Conservation (phyloP, 2,329 filamentous ascomycete genomes). For the Dactylella cylindrospora region DNA sequence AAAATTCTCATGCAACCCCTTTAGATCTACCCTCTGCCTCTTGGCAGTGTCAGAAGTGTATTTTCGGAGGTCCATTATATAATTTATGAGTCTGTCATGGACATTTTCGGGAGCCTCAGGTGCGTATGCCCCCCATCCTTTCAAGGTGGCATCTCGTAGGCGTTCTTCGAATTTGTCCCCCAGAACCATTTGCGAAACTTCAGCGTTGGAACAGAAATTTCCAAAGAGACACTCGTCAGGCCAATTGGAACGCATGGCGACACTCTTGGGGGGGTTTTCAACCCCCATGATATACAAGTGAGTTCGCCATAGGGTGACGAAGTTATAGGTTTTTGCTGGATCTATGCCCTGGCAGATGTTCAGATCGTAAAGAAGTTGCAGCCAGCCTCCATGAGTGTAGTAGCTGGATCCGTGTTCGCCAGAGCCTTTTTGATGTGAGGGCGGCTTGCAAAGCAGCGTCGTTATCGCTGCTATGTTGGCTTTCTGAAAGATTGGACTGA, state of each 20-base stretch:
- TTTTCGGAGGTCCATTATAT: too few species aligned
- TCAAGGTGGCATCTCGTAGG: background rate
- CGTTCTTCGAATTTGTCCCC: too few species aligned
- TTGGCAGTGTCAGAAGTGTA: too few species aligned
- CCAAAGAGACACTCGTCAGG: conserved; percentile 10
- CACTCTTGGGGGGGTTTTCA: background rate
- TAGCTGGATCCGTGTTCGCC: too few species aligned
- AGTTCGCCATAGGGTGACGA: conserved; percentile 16
- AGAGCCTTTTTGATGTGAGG: background rate
- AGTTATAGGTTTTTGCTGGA: background rate
- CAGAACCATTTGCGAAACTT: too few species aligned
- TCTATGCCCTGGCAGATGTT: background rate
- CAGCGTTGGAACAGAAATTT: too few species aligned
- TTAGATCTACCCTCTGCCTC: too few species aligned
- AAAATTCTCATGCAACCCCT: background rate
- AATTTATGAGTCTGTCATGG: too few species aligned
- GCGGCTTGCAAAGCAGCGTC: background rate
- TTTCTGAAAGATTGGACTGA: conserved; percentile 20
- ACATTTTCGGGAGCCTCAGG: too few species aligned
- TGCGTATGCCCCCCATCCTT: conserved; percentile 6
- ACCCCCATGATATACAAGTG: conserved; percentile 16
- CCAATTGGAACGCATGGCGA: conserved; percentile 5
- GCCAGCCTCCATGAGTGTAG: conserved; percentile 2
- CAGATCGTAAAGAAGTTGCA: background rate
- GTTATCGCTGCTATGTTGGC: conserved; percentile 22